A percentile compares a stretch with the other conserved stretches of the same genome.
Evolutionary conservation across 163 green algal species (phyloP).

Genomic region (Chlamydomonas reinhardtii): DNA sequence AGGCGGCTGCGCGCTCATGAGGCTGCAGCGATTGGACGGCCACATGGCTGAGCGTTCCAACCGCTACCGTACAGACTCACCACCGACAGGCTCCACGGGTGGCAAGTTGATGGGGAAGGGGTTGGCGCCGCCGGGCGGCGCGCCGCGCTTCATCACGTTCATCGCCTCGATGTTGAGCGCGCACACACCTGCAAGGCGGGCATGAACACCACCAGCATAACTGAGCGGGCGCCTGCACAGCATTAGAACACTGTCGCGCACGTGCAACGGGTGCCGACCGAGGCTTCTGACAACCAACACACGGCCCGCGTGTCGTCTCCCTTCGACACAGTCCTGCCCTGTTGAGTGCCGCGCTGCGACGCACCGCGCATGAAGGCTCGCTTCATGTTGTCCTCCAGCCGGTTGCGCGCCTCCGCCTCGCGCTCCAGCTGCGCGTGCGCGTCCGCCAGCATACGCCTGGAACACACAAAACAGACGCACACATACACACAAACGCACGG

Average conservation of each 20-base stretch:
- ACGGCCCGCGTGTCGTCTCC: too few relatives aligned
- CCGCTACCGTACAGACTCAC: background rate
- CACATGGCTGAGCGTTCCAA: background rate
- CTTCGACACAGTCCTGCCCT: too few relatives aligned
- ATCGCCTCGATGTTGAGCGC: constrained; percentile 77
- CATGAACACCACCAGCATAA: background rate
- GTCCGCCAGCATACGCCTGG: constrained; percentile 56
- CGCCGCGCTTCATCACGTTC: constrained; percentile 69
- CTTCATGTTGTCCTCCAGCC: constrained; percentile 80
- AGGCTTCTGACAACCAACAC: too few relatives aligned
- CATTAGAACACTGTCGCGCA: too few relatives aligned
- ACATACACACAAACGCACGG: too few relatives aligned
- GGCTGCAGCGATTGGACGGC: too few relatives aligned
- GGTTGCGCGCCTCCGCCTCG: constrained; percentile 53
- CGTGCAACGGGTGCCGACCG: too few relatives aligned
- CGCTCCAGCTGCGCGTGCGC: constrained; percentile 54
- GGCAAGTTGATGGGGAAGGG: constrained; percentile 48
- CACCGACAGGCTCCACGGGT: background rate
- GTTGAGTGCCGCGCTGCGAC: too few relatives aligned
- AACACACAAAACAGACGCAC: too few relatives aligned
- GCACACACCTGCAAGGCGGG: constrained; percentile 59
- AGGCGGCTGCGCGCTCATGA: too few relatives aligned
- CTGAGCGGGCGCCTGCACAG: too few relatives aligned
- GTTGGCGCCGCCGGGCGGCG: constrained; percentile 59
- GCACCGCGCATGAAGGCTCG: constrained; percentile 77